Evolutionary conservation across 768 basidiomycete genomes (phyloP).

Genomic region (Clathrus columnatus): DNA sequence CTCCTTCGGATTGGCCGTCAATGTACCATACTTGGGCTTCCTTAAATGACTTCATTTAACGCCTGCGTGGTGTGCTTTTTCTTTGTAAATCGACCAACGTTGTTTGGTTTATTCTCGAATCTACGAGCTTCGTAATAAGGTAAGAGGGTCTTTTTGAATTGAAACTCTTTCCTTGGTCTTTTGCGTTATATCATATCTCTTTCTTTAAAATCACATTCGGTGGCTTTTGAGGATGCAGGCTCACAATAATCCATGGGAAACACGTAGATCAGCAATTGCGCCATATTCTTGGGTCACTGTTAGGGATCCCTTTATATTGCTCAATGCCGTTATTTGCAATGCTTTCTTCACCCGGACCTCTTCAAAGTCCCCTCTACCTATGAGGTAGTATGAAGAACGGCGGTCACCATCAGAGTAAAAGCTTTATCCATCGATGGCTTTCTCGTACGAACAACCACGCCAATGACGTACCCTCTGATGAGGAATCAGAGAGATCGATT

Average conservation of each 20-base stretch:
- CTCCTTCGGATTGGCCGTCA: background rate
- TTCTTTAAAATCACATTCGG: too few species aligned
- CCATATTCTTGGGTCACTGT: background rate
- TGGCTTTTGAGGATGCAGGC: too few species aligned
- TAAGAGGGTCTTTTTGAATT: too few species aligned
- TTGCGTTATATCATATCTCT: too few species aligned
- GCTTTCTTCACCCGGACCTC: background rate
- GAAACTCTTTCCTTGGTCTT: too few species aligned
- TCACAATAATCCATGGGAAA: background rate
- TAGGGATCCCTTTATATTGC: background rate
- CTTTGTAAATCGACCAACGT: background rate
- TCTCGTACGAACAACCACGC: slow-evolving; percentile 1
- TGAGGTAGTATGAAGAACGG: slow-evolving; percentile 8
- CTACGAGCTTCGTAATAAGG: too few species aligned
- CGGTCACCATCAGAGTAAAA: background rate
- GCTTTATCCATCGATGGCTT: slow-evolving; percentile 7
- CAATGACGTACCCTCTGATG: background rate
- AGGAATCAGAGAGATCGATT: background rate
- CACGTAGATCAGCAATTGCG: background rate
- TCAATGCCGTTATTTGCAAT: background rate
- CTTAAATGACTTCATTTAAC: too few species aligned
- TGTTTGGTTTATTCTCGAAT: too few species aligned
- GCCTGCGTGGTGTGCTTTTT: too few species aligned
- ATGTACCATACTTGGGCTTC: too few species aligned
- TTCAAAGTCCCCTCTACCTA: background rate